Percentiles rank a stretch among this genome's conserved stretches.
Conservation (phyloP, 139 green algal species). For the Haematococcus sp. region DNA sequence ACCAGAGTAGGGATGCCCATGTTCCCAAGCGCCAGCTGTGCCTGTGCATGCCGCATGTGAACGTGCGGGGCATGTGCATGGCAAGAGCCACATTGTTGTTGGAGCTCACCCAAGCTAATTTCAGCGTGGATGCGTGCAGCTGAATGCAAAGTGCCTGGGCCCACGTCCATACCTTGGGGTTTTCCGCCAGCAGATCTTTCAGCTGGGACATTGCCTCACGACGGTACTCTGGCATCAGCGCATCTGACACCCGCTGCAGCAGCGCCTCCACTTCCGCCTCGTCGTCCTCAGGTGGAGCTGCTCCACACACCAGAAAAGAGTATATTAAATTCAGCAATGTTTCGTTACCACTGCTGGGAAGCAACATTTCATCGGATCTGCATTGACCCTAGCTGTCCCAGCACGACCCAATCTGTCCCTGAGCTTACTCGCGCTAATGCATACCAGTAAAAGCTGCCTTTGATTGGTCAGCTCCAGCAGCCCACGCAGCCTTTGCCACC, state of each 20-base stretch:
- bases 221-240: conserved; percentile 70
- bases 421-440: not conserved
- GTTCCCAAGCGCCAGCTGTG: conserved; percentile 69
- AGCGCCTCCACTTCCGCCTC: conserved; percentile 68
- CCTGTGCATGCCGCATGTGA: conserved; percentile 19
- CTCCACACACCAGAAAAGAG: no score
- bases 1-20: conserved; percentile 76
- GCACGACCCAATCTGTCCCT: no score
- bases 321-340: no score
- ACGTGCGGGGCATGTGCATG: conserved; percentile 6
- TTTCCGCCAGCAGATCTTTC: conserved; percentile 59
- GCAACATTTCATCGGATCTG: no score
- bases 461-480: not conserved
- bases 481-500: not conserved
- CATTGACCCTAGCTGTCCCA: no score
- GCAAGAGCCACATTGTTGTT: no score
- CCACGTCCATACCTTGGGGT: conserved; percentile 30
- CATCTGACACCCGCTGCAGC: conserved; percentile 73
- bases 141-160: no score
- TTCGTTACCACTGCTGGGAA: no score
- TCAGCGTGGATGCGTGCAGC: no score
- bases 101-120: no score
- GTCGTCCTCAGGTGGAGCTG: conserved; percentile 30
- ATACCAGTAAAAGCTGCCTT: not conserved
- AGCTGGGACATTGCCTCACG: conserved; percentile 70